Evolutionary conservation across 305 asterid species (phyloP).

Genomic region (Fraxinus xanthoxyloides): DNA sequence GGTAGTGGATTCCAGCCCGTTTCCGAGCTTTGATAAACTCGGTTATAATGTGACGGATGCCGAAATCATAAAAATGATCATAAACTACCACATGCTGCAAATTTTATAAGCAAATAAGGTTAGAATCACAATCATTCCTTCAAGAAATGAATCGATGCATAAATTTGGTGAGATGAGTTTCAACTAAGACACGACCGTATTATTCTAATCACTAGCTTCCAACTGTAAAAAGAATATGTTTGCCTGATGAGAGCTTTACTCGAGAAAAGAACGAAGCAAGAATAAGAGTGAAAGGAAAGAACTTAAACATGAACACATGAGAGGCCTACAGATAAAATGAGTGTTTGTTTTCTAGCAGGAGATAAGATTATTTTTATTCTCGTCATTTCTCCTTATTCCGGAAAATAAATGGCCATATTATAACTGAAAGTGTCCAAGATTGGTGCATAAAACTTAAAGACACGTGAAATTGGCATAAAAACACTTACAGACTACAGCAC

Average conservation of each 20-base stretch:
- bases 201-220: neutral
- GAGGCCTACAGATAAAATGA: neutral
- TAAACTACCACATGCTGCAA: conserved; percentile 37
- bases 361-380: neutral
- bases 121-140: neutral
- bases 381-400: neutral
- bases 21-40: conserved; percentile 41
- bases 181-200: neutral
- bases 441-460: neutral
- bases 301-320: neutral
- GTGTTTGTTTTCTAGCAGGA: neutral
- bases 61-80: conserved; percentile 40
- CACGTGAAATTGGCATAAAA: neutral
- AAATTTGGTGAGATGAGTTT: neutral
- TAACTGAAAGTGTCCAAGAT: neutral
- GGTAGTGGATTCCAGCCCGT: conserved; percentile 39
- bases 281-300: neutral
- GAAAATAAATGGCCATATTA: neutral
- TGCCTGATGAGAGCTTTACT: neutral
- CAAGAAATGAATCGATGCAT: neutral
- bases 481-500: conserved; percentile 42
- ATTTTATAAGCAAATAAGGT: neutral
- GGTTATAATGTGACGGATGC: conserved; percentile 35
- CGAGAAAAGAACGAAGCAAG: neutral
- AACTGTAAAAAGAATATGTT: neutral